phyloP scores from a whole-genome alignment of 805 yeast species.

The Phaffomyces opuntiae region DNA sequence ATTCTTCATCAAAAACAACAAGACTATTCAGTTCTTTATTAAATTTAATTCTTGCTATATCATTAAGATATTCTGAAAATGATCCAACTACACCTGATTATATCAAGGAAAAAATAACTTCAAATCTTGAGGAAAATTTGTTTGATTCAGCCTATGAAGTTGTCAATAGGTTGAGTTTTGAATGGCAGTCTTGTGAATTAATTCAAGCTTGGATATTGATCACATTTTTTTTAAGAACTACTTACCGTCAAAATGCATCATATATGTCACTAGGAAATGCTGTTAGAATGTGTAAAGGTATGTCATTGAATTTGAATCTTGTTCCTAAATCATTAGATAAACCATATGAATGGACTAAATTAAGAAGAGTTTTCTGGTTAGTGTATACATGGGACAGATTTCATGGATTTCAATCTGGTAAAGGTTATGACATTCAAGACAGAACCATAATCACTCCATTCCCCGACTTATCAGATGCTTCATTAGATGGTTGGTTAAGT shows the following conservation, averaged over 20 bases:
- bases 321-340: constrained; percentile 20
- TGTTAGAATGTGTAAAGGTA: constrained; percentile 34
- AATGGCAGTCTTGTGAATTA: constrained; percentile 46
- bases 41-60: constrained; percentile 39
- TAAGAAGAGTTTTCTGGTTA: constrained; percentile 47
- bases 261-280: constrained; percentile 37
- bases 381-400: constrained; percentile 48
- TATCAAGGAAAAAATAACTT: constrained; percentile 16
- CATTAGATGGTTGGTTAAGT: constrained; percentile 38
- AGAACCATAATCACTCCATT: constrained; percentile 29
- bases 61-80: constrained; percentile 46
- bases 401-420: constrained; percentile 46
- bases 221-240: constrained; percentile 35
- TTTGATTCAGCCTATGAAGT: constrained; percentile 35
- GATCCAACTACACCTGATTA: constrained; percentile 6
- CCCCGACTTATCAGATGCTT: constrained; percentile 18
- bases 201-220: constrained; percentile 44
- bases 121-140: constrained; percentile 32
- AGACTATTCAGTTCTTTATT: constrained; percentile 47
- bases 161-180: constrained; percentile 34
- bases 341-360: constrained; percentile 36
- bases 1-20: constrained; percentile 21
- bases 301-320: constrained; percentile 33
- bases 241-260: constrained; percentile 38
- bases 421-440: constrained; percentile 31